These are phyloP conservation scores for Halenospora varia DNA, from an alignment of 495 filamentous ascomycete species.

Conservation along the genomic window DNA sequence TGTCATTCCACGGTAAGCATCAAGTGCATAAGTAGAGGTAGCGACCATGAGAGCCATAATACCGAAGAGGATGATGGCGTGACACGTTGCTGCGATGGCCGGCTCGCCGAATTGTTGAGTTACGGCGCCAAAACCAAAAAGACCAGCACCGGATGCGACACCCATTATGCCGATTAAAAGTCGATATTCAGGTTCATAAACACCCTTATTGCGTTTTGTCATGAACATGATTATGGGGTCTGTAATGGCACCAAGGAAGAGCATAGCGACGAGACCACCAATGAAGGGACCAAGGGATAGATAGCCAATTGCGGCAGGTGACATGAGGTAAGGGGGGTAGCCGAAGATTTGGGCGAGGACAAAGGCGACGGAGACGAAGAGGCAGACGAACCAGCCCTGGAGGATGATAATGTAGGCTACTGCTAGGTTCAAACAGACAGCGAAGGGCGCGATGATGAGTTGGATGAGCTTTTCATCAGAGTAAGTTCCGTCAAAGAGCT, in stretches of 20 bases:
- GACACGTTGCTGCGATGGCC: slow-evolving; percentile 36
- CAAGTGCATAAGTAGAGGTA: slow-evolving; percentile 38
- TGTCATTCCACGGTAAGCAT: slow-evolving; percentile 39
- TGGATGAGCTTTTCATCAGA: slow-evolving; percentile 30
- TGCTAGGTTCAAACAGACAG: slow-evolving; percentile 47
- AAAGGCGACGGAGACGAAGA: slow-evolving; percentile 58
- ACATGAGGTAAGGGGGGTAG: slow-evolving; percentile 49
- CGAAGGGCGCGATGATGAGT: slow-evolving; percentile 41
- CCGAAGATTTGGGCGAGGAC: slow-evolving; percentile 53
- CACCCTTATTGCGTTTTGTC: slow-evolving; percentile 37
- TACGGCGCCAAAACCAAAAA: slow-evolving; percentile 40
- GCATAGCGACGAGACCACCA: slow-evolving; percentile 26
- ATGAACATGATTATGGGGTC: slow-evolving; percentile 36
- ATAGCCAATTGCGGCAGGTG: slow-evolving; percentile 55
- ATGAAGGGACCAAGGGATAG: slow-evolving; percentile 39
- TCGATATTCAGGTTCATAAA: slow-evolving; percentile 44
- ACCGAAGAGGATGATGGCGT: slow-evolving; percentile 38
- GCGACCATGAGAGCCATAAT: slow-evolving; percentile 34
- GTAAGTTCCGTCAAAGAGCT: slow-evolving; percentile 41
- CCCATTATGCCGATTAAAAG: slow-evolving; percentile 37
- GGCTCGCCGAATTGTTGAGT: slow-evolving; percentile 31
- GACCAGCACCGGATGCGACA: slow-evolving; percentile 33
- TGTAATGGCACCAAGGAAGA: slow-evolving; percentile 32
- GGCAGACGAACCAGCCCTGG: slow-evolving; percentile 61
- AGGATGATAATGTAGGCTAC: slow-evolving; percentile 61